Evolutionary conservation across 495 filamentous ascomycete species (phyloP), one percentile per base, ranked within the genome.

Genomic region (Amphirosellinia nigrospora): DNA sequence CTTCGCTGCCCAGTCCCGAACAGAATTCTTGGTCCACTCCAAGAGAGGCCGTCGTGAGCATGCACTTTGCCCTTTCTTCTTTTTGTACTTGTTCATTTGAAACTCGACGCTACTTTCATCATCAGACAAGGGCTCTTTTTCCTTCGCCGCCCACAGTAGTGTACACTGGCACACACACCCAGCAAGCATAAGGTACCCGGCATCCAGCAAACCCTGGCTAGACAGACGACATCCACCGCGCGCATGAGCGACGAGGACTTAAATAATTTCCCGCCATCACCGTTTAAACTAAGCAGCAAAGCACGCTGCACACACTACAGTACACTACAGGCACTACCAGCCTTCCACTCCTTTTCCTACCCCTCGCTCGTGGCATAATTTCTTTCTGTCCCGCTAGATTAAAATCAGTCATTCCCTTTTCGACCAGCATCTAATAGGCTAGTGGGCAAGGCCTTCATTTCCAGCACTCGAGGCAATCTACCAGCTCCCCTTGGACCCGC

Each of bases 321-420:
- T 11, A 15, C 39, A 32, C 6, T 67, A 46, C 63, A 59, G 60
- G 68, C 68, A 60, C 61, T 66, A 59, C 63, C 53, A 50, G 69
- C 69, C 61, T 41, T 55, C 52, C 69, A 23, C 69, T 66, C 62
- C 62, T 71, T 71, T 70, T 26, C 41, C 56, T n/a, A n/a, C n/a
- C n/a, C n/a, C n/a, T n/a, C 67, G 48, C 62, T 59, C 61, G 61
- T 70, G 64, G 64, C 38, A 56, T 52, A 64, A 64, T 69, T 34
- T 69, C 60, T 55, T 70, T 62, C 58, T 69, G 45, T 70, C 59
- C 60, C 68, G 68, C 68, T 61, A 64, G 60, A 58, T 70, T 64
- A 71, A 71, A 76, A 73, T 74, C 69, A 71, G 74, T 78, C 76
- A 76, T 75, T 78, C 76, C 76, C 74, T 78, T 78, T 71, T 75